Evolutionary conservation across 441 rosid species (phyloP).

Genomic region (Jatropha multifida): DNA sequence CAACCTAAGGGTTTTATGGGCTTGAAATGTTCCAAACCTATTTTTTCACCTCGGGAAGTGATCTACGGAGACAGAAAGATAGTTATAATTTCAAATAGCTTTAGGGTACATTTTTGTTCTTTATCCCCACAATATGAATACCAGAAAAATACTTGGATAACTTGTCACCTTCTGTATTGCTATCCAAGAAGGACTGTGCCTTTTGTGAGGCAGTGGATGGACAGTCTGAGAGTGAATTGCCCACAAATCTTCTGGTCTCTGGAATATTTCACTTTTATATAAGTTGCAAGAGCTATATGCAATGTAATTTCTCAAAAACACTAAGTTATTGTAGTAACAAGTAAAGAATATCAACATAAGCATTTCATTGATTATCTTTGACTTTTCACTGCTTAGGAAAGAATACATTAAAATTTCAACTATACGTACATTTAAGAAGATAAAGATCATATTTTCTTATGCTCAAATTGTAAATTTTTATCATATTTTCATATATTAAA

Average conservation of each 20-base stretch:
- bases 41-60: slow-evolving; percentile 68
- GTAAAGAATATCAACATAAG: background rate
- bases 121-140: background rate
- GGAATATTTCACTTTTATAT: slow-evolving; percentile 31
- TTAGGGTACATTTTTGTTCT: background rate
- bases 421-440: background rate
- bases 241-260: slow-evolving; percentile 98
- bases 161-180: slow-evolving; percentile 75
- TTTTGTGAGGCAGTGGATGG: slow-evolving; percentile 84
- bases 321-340: background rate
- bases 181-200: slow-evolving; percentile 65
- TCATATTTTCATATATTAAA: too few relatives aligned
- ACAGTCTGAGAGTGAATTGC: slow-evolving; percentile 79
- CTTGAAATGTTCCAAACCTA: slow-evolving; percentile 86
- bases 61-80: slow-evolving; percentile 38
- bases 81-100: background rate
- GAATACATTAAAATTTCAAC: background rate
- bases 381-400: background rate
- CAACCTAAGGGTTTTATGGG: slow-evolving; percentile 95
- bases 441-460: too few relatives aligned
- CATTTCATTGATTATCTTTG: background rate
- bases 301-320: background rate
- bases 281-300: slow-evolving; percentile 19
- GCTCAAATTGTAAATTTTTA: too few relatives aligned
- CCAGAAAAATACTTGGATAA: background rate